Base-by-base conservation (phyloP, 2,329 filamentous ascomycete species). In the Colletotrichum noveboracense region DNA sequence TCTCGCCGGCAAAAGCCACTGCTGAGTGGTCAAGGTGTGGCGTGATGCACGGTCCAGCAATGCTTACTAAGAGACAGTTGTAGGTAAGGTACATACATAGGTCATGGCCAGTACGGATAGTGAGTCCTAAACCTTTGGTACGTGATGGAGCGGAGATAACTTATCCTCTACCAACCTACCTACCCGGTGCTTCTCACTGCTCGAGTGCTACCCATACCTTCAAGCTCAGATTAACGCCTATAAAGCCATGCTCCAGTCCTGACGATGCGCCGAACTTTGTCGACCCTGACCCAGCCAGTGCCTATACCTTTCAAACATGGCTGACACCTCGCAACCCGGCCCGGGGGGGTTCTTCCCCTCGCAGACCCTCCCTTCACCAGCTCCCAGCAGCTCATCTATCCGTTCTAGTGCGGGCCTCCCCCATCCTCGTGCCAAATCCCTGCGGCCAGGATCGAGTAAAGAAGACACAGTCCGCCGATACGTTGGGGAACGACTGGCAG, bases 381-480 rank as follows among this genome's bases (percentile, higher is more conserved):
- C 90, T 1, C 90, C 90, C 5, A 91, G 87, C 73, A 84, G 84
- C 13, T 80, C 87, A 14, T 90, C 90, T 8, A 84, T 80, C 56
- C 85, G 55, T 80, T 81, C 79, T 79, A 80, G 66, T 78, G 83
- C 24, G 70, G 79, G 3, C 9, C 86, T 93, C 7, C 92, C 92
- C 7, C 90, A 89, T 67, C 92, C 91, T 0, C 86, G 91, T 58
- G 83, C 84, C 26, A 88, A 86, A 38, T 85, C 91, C 0, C 81
- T 93, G 2, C 85, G 85, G 16, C 86, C 91, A 0, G 91, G 91
- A 0, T 92, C 91, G 0, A 87, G 84, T 38, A 93, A 93, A 78
- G 92, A 93, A 79, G 90, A 91, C 71, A 86, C 90, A 60, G 89
- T 92, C 12, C 86, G 91, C 58, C 84, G 89, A n/a, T 92, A 90